Evolutionary conservation across 1,284 basidiomycete genomes (phyloP).

Genomic region (Kwoniella shivajii): DNA sequence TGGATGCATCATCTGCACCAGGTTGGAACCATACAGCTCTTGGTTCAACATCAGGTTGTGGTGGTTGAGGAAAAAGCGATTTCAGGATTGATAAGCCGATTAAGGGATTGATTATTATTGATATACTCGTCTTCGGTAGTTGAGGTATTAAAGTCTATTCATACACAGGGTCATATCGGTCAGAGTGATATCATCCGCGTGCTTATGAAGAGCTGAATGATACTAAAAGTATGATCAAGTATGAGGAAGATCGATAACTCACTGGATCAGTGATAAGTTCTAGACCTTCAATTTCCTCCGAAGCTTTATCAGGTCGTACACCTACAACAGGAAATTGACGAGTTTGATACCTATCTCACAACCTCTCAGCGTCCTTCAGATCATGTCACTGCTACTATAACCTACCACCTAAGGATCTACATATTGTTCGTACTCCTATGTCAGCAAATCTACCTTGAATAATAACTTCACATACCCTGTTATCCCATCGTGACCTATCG

Average conservation of each 20-base stretch:
- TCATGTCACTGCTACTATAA: background rate
- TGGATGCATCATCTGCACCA: conserved; percentile 69
- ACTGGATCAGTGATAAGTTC: conserved; percentile 36
- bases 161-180: no score
- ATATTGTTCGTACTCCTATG: background rate
- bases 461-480: conserved; percentile 39
- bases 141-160: conserved; percentile 63
- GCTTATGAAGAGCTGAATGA: background rate
- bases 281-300: conserved; percentile 41
- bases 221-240: conserved; percentile 36
- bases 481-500: conserved; percentile 42
- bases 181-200: background rate
- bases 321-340: conserved; percentile 58
- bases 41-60: conserved; percentile 55
- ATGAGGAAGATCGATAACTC: conserved; percentile 13
- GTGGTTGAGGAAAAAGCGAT: conserved; percentile 57
- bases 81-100: conserved; percentile 53
- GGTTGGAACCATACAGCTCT: conserved; percentile 82
- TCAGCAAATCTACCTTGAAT: background rate
- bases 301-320: conserved; percentile 59
- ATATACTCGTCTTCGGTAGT: conserved; percentile 71
- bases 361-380: background rate
- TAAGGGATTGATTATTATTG: conserved; percentile 74
- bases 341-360: conserved; percentile 63
- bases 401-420: conserved; percentile 57